phyloP scores from a whole-genome alignment of 352 stramenopile genomes.

The Phytophthora foliorum region DNA sequence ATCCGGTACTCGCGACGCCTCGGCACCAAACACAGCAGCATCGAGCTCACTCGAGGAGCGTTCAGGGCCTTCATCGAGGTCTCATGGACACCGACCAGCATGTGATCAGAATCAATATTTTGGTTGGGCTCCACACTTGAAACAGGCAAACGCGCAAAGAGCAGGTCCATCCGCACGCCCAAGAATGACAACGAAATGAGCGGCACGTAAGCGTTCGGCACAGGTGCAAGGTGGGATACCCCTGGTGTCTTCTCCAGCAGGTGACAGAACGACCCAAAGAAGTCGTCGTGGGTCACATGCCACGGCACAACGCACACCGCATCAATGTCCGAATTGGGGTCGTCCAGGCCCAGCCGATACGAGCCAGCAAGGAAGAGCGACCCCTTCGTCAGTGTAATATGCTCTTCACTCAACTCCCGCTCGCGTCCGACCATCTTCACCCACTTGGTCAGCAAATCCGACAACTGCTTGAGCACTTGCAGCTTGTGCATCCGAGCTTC shows the following conservation, averaged over 20 bases:
- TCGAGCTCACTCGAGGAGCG: constrained; percentile 95
- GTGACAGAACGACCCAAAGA: constrained; percentile 84
- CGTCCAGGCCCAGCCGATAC: constrained; percentile 85
- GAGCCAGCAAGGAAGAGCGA: constrained; percentile 90
- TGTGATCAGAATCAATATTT: constrained; percentile 89
- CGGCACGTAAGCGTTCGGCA: constrained; percentile 93
- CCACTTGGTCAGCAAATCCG: constrained; percentile 78
- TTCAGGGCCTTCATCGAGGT: constrained; percentile 96
- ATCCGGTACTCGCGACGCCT: constrained; percentile 92
- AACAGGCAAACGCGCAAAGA: constrained; percentile 89
- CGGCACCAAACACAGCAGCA: constrained; percentile 94
- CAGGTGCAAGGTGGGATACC: constrained; percentile 81
- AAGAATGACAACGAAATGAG: constrained; percentile 93
- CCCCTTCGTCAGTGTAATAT: constrained; percentile 78
- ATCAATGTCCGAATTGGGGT: constrained; percentile 87
- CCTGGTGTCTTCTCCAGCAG: constrained; percentile 69
- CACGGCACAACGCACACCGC: constrained; percentile 84
- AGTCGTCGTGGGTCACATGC: constrained; percentile 88
- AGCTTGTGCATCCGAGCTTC: constrained; percentile 73
- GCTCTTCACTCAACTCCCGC: constrained; percentile 71
- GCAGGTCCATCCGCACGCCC: constrained; percentile 91
- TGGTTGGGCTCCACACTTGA: constrained; percentile 71
- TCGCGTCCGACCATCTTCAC: constrained; percentile 80
- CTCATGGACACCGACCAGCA: constrained; percentile 94
- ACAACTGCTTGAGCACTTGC: constrained; percentile 74